A percentile compares a stretch with the other conserved stretches of the same genome.
Conservation (phyloP, 495 filamentous ascomycete genomes). For the Neurospora sublineolata region DNA sequence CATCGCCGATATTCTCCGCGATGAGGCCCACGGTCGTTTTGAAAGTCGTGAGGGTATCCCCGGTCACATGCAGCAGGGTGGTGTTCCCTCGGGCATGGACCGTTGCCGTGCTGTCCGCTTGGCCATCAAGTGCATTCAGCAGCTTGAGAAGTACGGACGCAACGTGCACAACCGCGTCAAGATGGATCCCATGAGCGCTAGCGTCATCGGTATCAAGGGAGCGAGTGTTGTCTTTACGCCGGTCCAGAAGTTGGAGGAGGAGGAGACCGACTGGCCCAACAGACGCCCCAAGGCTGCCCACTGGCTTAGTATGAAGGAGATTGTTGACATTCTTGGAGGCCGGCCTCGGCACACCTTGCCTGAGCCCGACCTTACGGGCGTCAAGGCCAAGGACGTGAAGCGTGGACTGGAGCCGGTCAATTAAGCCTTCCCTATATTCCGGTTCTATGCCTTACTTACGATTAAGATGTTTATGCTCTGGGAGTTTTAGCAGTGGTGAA, state of each 20-base stretch:
- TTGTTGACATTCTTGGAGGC: constrained; percentile 77
- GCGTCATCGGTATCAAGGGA: constrained; percentile 87
- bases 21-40: constrained; percentile 84
- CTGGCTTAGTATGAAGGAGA: constrained; percentile 71
- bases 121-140: constrained; percentile 82
- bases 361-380: constrained; percentile 31
- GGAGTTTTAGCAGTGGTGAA: not conserved
- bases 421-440: not conserved
- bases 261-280: constrained; percentile 88
- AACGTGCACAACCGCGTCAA: constrained; percentile 56
- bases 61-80: constrained; percentile 94
- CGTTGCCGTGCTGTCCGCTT: constrained; percentile 83
- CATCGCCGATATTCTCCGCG: constrained; percentile 88
- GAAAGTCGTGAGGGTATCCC: constrained; percentile 90
- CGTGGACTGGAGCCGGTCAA: constrained; percentile 19
- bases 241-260: constrained; percentile 61
- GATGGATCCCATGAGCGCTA: constrained; percentile 54
- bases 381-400: constrained; percentile 44
- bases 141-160: constrained; percentile 66
- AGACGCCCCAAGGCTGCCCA: constrained; percentile 74
- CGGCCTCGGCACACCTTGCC: constrained; percentile 41
- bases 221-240: constrained; percentile 77
- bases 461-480: not conserved
- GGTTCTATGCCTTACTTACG: not conserved
- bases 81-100: constrained; percentile 90